Percentiles rank a stretch among this genome's conserved stretches.
phyloP scores from a whole-genome alignment of 139 green algal genomes.

The Raphidocelis subcapitata region DNA sequence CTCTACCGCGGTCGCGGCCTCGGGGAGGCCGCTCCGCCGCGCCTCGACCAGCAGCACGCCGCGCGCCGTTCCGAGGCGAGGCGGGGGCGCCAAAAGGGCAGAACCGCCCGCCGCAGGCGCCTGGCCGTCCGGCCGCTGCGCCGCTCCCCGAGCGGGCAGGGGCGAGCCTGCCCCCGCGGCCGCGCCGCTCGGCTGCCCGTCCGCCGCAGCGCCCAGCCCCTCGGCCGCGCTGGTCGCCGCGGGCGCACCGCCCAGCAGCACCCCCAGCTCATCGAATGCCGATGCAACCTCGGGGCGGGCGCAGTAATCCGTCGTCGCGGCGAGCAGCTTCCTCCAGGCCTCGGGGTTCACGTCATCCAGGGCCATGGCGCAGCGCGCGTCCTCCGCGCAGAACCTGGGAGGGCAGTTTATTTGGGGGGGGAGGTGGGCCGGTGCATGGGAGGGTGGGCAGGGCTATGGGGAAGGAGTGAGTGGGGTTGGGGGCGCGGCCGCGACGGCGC shows the following conservation, averaged over 20 bases:
- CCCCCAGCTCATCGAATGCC: slow-evolving; percentile 46
- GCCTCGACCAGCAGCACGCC: slow-evolving; percentile 38
- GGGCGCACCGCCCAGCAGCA: slow-evolving; percentile 28
- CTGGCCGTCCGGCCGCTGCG: background rate
- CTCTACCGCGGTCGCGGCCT: background rate
- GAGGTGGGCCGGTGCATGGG: background rate
- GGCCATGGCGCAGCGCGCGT: slow-evolving; percentile 74
- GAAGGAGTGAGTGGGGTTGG: background rate
- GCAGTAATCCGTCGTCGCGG: slow-evolving; percentile 77
- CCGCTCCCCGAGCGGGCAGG: background rate
- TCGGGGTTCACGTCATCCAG: slow-evolving; percentile 77
- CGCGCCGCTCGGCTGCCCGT: background rate
- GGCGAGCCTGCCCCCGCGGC: background rate
- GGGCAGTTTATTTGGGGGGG: background rate
- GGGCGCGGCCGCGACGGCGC: background rate
- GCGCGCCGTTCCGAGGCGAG: slow-evolving; percentile 17
- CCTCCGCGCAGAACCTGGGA: slow-evolving; percentile 64
- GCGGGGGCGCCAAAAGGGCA: background rate
- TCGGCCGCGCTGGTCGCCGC: background rate
- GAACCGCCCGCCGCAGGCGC: background rate
- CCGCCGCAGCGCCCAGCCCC: background rate
- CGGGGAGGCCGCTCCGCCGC: background rate
- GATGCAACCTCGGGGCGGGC: slow-evolving; percentile 26
- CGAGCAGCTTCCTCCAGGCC: slow-evolving; percentile 58
- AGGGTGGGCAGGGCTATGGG: background rate